phyloP scores from a whole-genome alignment of 352 stramenopile genomes.

The Blastocystis sp. region DNA sequence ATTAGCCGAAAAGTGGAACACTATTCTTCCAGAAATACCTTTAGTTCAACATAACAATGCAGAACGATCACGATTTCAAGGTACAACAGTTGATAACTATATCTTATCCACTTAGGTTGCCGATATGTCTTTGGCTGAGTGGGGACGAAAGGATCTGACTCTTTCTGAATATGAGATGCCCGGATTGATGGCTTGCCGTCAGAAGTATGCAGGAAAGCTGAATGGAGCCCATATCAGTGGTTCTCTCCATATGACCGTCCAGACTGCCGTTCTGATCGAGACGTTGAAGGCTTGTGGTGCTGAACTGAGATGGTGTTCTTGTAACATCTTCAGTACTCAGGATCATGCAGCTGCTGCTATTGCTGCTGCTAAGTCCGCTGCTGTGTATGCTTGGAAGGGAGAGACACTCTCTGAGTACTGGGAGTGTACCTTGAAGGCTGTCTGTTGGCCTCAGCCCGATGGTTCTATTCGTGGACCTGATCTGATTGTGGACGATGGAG shows the following conservation, averaged over 20 bases:
- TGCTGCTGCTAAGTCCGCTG: slow-evolving; percentile 86
- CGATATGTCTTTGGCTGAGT: slow-evolving; percentile 96
- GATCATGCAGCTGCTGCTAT: slow-evolving; percentile 95
- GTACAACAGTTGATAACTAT: neutral
- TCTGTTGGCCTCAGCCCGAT: slow-evolving; percentile 92
- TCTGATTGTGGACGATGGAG: slow-evolving; percentile 96
- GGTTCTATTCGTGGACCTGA: slow-evolving; percentile 92
- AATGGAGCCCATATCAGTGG: slow-evolving; percentile 86
- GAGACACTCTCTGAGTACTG: slow-evolving; percentile 97
- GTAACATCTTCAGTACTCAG: slow-evolving; percentile 99
- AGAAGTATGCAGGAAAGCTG: slow-evolving; percentile 86
- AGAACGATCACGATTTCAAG: slow-evolving; percentile 65
- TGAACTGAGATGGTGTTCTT: slow-evolving; percentile 96
- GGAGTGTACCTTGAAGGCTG: slow-evolving; percentile 95
- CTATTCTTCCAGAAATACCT: no score
- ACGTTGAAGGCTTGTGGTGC: slow-evolving; percentile 90
- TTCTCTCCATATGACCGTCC: slow-evolving; percentile 98
- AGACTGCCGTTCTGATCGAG: slow-evolving; percentile 97
- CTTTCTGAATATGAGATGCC: slow-evolving; percentile 95
- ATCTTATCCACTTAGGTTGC: slow-evolving; percentile 74
- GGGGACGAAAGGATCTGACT: slow-evolving; percentile 95
- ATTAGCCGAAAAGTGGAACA: no score
- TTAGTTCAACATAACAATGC: neutral
- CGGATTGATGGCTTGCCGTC: slow-evolving; percentile 91
- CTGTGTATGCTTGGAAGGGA: slow-evolving; percentile 97